Base-by-base conservation (phyloP, 306 rosid species). In the Leucaena leucocephala region DNA sequence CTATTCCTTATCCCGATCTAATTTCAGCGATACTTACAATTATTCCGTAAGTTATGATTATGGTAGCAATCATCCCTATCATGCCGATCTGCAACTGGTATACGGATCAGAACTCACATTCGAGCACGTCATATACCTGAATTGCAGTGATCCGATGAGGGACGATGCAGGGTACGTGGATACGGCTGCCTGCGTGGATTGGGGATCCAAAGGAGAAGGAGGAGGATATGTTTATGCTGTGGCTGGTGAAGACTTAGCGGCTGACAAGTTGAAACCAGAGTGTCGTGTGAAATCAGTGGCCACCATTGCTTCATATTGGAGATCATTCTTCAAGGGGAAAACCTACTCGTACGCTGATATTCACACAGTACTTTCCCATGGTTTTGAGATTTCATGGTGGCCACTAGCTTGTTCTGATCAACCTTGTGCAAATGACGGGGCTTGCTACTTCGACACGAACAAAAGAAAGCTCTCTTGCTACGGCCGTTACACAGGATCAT, bases 341-440 rank as follows among this genome's bases (percentile, higher is more conserved):
- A 50, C 4, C 22, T 33, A 38, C 8, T 66, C 71, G 1, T 66
- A 66, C n/a, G 7, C 39, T 43, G n/a, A 44, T 21, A 22, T 69
- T 11, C 74, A 42, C 39, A 69, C 17, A 11, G 38, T 7, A 15
- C 55, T 42, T 0, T 27, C 57, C n/a, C 12, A 9, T 44, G 74
- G 74, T 1, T 69, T 69, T 19, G 74, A 69, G 38, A 38, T 69
- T 69, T 43, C 57, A 7, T 69, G 74, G 74, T 44, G 11, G 68
- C 0, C 0, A 1, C 7, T 5, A 7, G 48, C 22, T 66, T 66
- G 71, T 6, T 3, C 0, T 0, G 71, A 39, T 38, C 7, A 0
- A 9, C 5, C 6, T 8, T 38, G 71, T 36, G 6, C 22, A 38
- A 3, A 1, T 36, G 39, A 4, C 3, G 39, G 2, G 39, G 4